These are phyloP conservation scores for Chlamydomonas schloesseri DNA, from an alignment of 139 green algal genomes.

Conservation along the genomic window DNA sequence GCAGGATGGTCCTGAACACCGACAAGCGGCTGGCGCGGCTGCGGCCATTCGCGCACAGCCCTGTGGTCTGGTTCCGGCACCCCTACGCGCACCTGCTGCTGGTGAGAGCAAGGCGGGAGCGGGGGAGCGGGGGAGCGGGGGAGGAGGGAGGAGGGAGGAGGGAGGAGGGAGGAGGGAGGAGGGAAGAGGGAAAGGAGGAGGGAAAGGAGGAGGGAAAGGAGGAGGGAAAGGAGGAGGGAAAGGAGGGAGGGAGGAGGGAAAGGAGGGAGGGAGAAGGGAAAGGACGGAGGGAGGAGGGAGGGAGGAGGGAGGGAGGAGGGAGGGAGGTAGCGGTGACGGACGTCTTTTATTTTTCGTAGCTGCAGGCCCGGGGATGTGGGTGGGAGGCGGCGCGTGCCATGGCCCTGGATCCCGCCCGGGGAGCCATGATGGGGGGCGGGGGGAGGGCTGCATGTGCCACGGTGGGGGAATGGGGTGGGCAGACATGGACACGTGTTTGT, in stretches of 20 bases:
- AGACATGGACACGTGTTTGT: too few relatives aligned
- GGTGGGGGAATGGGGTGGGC: too few relatives aligned
- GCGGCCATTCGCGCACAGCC: constrained; percentile 68
- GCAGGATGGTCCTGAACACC: constrained; percentile 70
- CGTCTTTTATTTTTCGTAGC: too few relatives aligned
- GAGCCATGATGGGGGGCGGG: too few relatives aligned
- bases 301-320: too few relatives aligned
- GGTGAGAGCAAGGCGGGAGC: constrained; percentile 40
- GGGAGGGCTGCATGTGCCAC: too few relatives aligned
- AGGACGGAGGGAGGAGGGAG: too few relatives aligned
- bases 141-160: background rate
- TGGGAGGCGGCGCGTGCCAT: too few relatives aligned
- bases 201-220: background rate
- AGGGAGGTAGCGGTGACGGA: too few relatives aligned
- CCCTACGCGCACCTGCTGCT: constrained; percentile 80
- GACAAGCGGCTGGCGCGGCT: constrained; percentile 71
- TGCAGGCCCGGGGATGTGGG: too few relatives aligned
- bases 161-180: background rate
- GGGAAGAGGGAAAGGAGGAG: background rate
- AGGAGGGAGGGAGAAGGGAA: background rate
- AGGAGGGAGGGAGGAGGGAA: background rate
- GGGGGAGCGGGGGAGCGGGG: background rate
- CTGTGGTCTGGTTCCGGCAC: constrained; percentile 86
- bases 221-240: background rate
- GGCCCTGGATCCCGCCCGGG: too few relatives aligned